Evolutionary conservation across 805 yeast genomes (phyloP), one percentile per base, ranked within the genome.

Genomic region (Candida morakotiae): DNA sequence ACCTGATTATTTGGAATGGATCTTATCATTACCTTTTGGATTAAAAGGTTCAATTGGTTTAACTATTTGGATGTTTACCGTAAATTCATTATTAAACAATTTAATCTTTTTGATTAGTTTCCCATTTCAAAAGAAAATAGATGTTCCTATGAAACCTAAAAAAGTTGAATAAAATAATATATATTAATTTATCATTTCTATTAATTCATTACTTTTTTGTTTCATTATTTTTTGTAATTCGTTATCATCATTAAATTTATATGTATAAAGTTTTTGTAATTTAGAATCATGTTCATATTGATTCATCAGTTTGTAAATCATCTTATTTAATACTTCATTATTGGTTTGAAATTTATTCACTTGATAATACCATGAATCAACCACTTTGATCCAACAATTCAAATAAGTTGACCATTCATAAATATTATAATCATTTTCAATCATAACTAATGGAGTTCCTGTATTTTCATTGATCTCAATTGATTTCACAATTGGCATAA

Each of bases 1-100:
- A 25, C 94, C 93, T 0, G 43, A 60, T 37, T 55, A 60, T 23
- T 52, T 80, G 7, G 77, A 79, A 42, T 75, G 81, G 71, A 37
- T 69, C 1, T 54, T 84, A 34, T 72, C 84, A n/a, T 60, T 83
- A 32, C 87, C 89, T 1, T 73, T 77, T 35, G 72, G 81, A n/a
- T 72, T 75, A 1, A 53, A 60, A 14, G 87, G 87, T 9, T 71
- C 83, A 0, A 65, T 83, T 14, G 83, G 87, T 1, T 69, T 77
- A 31, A 67, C 76, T 5, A 60, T 69, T 4, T 78, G 83, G 85
- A 67, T 74, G 57, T 73, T 67, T 47, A 60, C 70, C 5, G 53
- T 57, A 9, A 62, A 60, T 43, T 46, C 40, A 22, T 68, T 67
- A 2, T 34, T 67, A n/a, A 36, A 52, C 1, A 40, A 48, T 7